These are phyloP conservation scores for Nevesoporus exiguus DNA, from an alignment of 768 basidiomycete genomes.

Conservation along the genomic window DNA sequence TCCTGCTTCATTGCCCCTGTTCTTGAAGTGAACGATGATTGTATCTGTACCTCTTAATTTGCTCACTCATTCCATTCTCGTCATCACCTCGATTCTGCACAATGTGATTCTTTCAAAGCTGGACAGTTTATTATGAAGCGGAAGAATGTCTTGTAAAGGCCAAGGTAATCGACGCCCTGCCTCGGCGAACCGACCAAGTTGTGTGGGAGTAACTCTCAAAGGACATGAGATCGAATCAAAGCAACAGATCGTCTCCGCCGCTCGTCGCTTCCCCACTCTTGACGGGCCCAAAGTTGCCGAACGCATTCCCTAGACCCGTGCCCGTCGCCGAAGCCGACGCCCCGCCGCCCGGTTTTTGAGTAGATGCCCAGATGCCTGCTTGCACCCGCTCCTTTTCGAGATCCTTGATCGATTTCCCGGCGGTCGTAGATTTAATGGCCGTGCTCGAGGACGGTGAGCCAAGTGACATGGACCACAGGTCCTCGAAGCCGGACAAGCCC, in stretches of 20 bases:
- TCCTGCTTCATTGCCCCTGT: conserved; percentile 21
- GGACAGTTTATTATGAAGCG: conserved; percentile 15
- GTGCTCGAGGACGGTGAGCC: conserved; percentile 39
- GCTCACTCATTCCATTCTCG: conserved; percentile 22
- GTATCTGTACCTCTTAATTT: conserved; percentile 37
- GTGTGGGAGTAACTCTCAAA: background rate
- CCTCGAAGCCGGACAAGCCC: conserved; percentile 70
- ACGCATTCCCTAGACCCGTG: conserved; percentile 18
- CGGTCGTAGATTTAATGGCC: conserved; percentile 33
- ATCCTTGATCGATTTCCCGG: conserved; percentile 81
- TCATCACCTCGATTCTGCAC: conserved; percentile 13
- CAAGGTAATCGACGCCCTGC: background rate
- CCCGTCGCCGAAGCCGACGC: background rate
- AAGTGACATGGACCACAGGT: conserved; percentile 83
- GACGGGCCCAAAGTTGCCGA: conserved; percentile 35
- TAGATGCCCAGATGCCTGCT: conserved; percentile 69
- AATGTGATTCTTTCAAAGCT: conserved; percentile 19
- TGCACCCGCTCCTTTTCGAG: conserved; percentile 84
- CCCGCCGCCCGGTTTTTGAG: conserved; percentile 24
- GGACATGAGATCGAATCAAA: conserved; percentile 24
- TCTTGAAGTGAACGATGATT: conserved; percentile 36
- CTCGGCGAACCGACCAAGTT: background rate
- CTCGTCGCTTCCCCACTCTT: conserved; percentile 19
- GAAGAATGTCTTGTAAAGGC: background rate
- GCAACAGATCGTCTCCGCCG: conserved; percentile 42